Evolutionary conservation across 495 filamentous ascomycete species (phyloP).

Genomic region (Annulohypoxylon stygium): DNA sequence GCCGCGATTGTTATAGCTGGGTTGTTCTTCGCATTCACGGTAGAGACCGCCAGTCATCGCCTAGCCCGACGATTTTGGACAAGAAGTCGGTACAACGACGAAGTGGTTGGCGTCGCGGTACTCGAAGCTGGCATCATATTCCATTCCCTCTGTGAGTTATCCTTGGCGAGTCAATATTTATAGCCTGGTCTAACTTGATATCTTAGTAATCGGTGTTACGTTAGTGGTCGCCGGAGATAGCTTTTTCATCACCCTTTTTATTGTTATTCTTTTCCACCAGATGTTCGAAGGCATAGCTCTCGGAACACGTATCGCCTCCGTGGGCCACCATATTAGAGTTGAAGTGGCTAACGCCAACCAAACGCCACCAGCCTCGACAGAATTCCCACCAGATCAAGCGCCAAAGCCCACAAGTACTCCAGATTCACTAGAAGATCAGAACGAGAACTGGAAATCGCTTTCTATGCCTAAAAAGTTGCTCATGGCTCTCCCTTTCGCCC

Average conservation of each 20-base stretch:
- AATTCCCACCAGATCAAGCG: conserved; percentile 20
- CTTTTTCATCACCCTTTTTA: conserved; percentile 68
- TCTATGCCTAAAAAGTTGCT: conserved; percentile 58
- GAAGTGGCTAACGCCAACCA: conserved; percentile 33
- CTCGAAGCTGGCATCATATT: conserved; percentile 80
- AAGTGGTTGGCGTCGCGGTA: conserved; percentile 70
- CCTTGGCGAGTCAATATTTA: background rate
- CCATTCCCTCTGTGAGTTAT: conserved; percentile 70
- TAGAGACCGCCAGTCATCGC: conserved; percentile 70
- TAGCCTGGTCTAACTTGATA: conserved; percentile 23
- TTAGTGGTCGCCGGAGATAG: conserved; percentile 69
- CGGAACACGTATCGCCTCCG: conserved; percentile 76
- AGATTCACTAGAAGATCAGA: conserved; percentile 12
- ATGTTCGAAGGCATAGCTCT: conserved; percentile 85
- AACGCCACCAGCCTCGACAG: conserved; percentile 11
- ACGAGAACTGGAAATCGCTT: conserved; percentile 27
- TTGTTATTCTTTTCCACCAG: conserved; percentile 74
- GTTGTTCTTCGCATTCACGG: conserved; percentile 70
- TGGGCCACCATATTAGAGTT: conserved; percentile 49
- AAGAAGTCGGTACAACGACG: conserved; percentile 39
- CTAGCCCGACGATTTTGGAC: conserved; percentile 55
- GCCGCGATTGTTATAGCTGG: conserved; percentile 75
- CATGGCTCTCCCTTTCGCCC: conserved; percentile 64
- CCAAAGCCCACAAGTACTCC: conserved; percentile 3
- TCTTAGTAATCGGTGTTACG: conserved; percentile 68